Evolutionary conservation across 768 basidiomycete genomes (phyloP).

Genomic region (Xanthoconium purpureum): DNA sequence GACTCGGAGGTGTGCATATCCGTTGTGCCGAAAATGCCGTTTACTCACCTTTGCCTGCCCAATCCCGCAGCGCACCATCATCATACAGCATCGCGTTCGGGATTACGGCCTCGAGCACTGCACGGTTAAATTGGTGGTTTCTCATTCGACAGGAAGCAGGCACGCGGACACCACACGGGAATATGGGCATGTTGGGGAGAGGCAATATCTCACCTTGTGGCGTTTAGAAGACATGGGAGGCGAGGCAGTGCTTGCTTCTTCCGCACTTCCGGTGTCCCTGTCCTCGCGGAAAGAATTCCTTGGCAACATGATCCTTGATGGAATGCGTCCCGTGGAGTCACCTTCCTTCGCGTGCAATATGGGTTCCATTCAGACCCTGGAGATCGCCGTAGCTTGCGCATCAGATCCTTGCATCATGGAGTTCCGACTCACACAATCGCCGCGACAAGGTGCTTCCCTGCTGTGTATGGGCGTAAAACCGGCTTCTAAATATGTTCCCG

Average conservation of each 20-base stretch:
- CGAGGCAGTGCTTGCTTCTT: slow-evolving; percentile 6
- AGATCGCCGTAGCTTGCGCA: slow-evolving; percentile 19
- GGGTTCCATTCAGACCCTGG: slow-evolving; percentile 21
- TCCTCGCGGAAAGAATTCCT: slow-evolving; percentile 10
- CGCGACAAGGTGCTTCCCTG: slow-evolving; percentile 18
- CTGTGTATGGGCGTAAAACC: background rate
- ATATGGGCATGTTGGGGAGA: slow-evolving; percentile 15
- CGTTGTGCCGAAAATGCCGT: background rate
- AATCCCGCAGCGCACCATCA: slow-evolving; percentile 10
- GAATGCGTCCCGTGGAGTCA: slow-evolving; percentile 1
- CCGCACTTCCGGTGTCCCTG: slow-evolving; percentile 10
- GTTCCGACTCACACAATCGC: slow-evolving; percentile 15
- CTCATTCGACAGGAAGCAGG: background rate
- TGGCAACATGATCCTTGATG: slow-evolving; percentile 19
- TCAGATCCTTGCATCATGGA: slow-evolving; percentile 25
- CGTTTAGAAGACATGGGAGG: slow-evolving; percentile 11
- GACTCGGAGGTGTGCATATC: slow-evolving; percentile 13
- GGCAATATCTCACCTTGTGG: slow-evolving; percentile 17
- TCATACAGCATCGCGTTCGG: slow-evolving; percentile 24
- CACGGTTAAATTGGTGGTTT: slow-evolving; percentile 10
- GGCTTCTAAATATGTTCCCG: background rate
- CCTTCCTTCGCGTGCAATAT: slow-evolving; percentile 11
- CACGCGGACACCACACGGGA: slow-evolving; percentile 9
- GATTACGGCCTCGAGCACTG: slow-evolving; percentile 26
- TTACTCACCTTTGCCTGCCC: background rate